These are phyloP conservation scores for Eucalyptus shirleyi DNA, from an alignment of 345 rosid species.

Conservation along the genomic window DNA sequence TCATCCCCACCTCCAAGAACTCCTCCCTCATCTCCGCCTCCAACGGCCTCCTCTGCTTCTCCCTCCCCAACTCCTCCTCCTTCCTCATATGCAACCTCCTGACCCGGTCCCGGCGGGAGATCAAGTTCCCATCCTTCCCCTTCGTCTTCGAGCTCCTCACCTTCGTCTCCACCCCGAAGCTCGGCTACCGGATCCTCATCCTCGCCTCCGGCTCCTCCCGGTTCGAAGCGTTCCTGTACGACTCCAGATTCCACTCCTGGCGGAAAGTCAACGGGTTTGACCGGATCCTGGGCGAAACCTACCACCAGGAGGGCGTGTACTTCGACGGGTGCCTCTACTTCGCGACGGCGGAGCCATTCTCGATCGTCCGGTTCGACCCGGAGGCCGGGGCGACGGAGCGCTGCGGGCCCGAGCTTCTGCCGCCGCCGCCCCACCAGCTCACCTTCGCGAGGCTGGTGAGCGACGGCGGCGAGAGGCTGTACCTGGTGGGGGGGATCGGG, in stretches of 20 bases:
- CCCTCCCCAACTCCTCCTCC: constrained; percentile 28
- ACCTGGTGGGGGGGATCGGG: constrained; percentile 78
- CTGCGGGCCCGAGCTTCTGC: constrained; percentile 13
- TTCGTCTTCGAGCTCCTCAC: constrained; percentile 52
- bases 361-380: constrained; percentile 30
- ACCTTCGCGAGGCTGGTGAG: constrained; percentile 61
- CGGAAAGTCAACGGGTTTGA: constrained; percentile 19
- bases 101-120: constrained; percentile 43
- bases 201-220: constrained; percentile 22
- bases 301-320: constrained; percentile 51
- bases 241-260: constrained; percentile 48
- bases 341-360: constrained; percentile 52
- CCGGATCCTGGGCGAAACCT: constrained; percentile 19
- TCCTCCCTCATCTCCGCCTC: constrained; percentile 44
- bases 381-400: constrained; percentile 36
- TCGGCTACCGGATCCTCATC: constrained; percentile 49
- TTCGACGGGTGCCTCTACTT: constrained; percentile 47
- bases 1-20: constrained; percentile 6
- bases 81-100: constrained; percentile 57
- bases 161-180: constrained; percentile 26
- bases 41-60: constrained; percentile 65
- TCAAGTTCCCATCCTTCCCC: constrained; percentile 52
- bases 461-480: constrained; percentile 36
- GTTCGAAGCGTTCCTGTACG: constrained; percentile 32
- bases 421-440: constrained; percentile 10